A percentile compares a stretch with the other conserved stretches of the same genome.
Conservation (phyloP, 257 asterid genomes). For the Prunella vulgaris region DNA sequence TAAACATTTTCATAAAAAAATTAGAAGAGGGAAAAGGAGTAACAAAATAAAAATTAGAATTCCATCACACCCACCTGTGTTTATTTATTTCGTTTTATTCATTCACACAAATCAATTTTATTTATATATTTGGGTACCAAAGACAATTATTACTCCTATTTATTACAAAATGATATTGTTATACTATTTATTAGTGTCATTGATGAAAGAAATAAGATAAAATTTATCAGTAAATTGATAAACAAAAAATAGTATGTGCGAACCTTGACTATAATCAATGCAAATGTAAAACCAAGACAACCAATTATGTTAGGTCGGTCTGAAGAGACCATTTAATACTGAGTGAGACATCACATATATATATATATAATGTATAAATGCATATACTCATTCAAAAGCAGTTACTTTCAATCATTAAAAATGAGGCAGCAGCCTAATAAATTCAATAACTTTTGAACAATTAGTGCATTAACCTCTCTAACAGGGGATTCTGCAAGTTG, state of each 20-base stretch:
- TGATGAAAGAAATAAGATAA: background rate
- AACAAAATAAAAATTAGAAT: too few species aligned
- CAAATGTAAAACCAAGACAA: background rate
- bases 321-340: background rate
- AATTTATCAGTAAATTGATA: too few species aligned
- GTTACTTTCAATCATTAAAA: constrained; percentile 6
- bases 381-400: background rate
- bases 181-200: too few species aligned
- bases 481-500: background rate
- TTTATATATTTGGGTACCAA: too few species aligned
- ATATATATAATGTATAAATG: background rate
- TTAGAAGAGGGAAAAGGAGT: too few species aligned
- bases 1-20: too few species aligned
- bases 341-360: background rate
- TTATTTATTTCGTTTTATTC: too few species aligned
- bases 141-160: too few species aligned
- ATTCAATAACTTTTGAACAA: background rate
- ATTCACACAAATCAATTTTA: too few species aligned
- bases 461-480: background rate
- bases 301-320: background rate
- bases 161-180: too few species aligned
- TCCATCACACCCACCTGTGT: too few species aligned
- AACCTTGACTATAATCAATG: background rate
- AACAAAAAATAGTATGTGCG: too few species aligned
- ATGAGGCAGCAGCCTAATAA: background rate